These are phyloP conservation scores for Paxillus ammoniavirescens DNA, from an alignment of 768 basidiomycete genomes.

Conservation along the genomic window DNA sequence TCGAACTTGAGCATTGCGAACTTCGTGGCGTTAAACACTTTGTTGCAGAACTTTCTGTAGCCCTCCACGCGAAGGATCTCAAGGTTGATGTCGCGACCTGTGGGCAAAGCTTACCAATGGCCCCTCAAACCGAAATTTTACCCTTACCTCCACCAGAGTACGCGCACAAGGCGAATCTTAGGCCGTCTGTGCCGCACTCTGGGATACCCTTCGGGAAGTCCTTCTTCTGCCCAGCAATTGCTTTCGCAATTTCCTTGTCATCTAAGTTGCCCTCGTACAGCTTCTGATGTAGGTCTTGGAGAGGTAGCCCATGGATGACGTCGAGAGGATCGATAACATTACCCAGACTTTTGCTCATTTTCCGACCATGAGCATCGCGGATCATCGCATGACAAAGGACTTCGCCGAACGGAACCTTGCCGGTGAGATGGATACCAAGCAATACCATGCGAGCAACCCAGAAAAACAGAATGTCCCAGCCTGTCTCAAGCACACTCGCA, in stretches of 20 bases:
- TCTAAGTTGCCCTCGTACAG: conserved; percentile 90
- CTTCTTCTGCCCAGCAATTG: conserved; percentile 95
- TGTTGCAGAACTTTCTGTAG: conserved; percentile 99
- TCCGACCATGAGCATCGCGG: conserved; percentile 96
- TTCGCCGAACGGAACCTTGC: conserved; percentile 89
- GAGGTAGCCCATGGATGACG: conserved; percentile 80
- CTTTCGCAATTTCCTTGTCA: conserved; percentile 88
- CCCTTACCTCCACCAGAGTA: conserved; percentile 83
- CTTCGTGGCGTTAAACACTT: conserved; percentile 98
- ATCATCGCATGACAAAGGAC: conserved; percentile 99
- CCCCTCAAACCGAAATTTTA: neutral
- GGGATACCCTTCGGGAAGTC: conserved; percentile 99
- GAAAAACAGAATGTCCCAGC: conserved; percentile 99
- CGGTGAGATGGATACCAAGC: conserved; percentile 87
- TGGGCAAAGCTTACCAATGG: neutral
- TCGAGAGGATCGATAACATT: conserved; percentile 98
- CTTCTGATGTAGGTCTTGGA: conserved; percentile 83
- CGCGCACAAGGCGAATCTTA: conserved; percentile 92
- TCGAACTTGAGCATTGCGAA: conserved; percentile 99
- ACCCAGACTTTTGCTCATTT: conserved; percentile 98
- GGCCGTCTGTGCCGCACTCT: conserved; percentile 95
- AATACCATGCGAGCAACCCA: conserved; percentile 99
- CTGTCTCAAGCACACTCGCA: conserved; percentile 88
- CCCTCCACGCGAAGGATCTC: conserved; percentile 96
- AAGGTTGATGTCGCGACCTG: conserved; percentile 95